These are phyloP conservation scores for Clonostachys rosea DNA, from an alignment of 2,329 filamentous ascomycete genomes.

Conservation along the genomic window DNA sequence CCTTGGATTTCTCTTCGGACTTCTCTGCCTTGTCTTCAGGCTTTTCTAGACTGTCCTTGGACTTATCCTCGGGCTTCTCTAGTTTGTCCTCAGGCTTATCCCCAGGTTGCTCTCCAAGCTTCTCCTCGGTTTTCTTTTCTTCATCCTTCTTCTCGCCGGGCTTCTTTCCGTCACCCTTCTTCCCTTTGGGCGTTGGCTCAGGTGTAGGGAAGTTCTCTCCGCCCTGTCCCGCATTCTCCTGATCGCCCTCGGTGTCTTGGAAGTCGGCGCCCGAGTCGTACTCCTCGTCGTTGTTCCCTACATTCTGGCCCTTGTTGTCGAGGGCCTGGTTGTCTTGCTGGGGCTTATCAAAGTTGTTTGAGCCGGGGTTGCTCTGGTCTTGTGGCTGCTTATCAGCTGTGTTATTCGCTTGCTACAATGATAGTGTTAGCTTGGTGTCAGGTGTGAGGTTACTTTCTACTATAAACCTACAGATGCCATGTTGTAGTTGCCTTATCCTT, in stretches of 20 bases:
- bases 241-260: slow-evolving; percentile 3
- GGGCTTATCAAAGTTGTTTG: slow-evolving; percentile 1
- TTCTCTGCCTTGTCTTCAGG: too few relatives aligned
- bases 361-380: slow-evolving; percentile 5
- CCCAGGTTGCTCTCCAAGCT: neutral
- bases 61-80: neutral
- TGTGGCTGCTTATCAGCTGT: neutral
- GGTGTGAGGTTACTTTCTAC: slow-evolving; percentile 1
- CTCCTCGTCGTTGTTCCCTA: slow-evolving; percentile 1
- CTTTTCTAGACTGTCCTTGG: too few relatives aligned
- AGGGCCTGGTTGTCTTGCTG: slow-evolving; percentile 1
- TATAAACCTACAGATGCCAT: neutral
- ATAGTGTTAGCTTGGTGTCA: neutral
- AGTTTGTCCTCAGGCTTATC: neutral
- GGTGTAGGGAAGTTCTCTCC: neutral
- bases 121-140: neutral
- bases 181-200: neutral
- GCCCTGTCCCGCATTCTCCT: slow-evolving; percentile 1
- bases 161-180: neutral
- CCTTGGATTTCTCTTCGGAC: neutral
- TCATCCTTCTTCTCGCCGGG: neutral
- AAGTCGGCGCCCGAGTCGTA: slow-evolving; percentile 5
- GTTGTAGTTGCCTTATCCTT: neutral
- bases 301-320: slow-evolving; percentile 1
- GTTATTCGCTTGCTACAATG: neutral